A percentile compares a stretch with the other conserved stretches of the same genome.
Evolutionary conservation across 495 filamentous ascomycete genomes (phyloP).

Genomic region (Zalerion maritima): DNA sequence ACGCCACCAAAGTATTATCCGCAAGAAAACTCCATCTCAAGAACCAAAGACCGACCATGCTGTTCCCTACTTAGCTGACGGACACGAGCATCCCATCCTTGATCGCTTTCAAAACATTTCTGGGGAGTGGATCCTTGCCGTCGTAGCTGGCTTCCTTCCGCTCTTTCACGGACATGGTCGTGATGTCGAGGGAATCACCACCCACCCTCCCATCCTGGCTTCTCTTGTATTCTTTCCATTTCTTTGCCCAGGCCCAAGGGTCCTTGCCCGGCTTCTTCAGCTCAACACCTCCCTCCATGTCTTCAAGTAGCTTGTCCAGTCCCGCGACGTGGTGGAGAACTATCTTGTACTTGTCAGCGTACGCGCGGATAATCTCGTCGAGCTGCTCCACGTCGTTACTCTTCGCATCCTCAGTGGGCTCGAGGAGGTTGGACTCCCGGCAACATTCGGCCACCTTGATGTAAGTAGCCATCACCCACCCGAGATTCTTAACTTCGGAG

Average conservation of each 20-base stretch:
- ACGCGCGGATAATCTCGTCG: slow-evolving; percentile 14
- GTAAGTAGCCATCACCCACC: slow-evolving; percentile 21
- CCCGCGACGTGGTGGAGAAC: slow-evolving; percentile 6
- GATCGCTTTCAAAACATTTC: slow-evolving; percentile 14
- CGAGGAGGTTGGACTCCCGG: slow-evolving; percentile 3
- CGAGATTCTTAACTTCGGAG: slow-evolving; percentile 16
- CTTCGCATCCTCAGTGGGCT: background rate
- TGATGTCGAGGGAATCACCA: slow-evolving; percentile 22
- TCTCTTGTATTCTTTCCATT: slow-evolving; percentile 8
- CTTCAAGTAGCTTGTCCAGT: slow-evolving; percentile 8
- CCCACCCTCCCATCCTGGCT: slow-evolving; percentile 11
- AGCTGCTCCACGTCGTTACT: slow-evolving; percentile 5
- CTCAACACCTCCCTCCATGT: slow-evolving; percentile 7
- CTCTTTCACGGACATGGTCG: slow-evolving; percentile 15
- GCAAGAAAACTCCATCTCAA: too few relatives aligned
- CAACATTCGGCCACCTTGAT: slow-evolving; percentile 6
- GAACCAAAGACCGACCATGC: too few relatives aligned
- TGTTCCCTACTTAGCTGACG: slow-evolving; percentile 3
- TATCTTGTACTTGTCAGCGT: slow-evolving; percentile 14
- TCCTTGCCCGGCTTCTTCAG: slow-evolving; percentile 13
- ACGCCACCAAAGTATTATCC: too few relatives aligned
- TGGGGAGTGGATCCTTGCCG: slow-evolving; percentile 16
- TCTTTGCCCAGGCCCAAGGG: slow-evolving; percentile 11
- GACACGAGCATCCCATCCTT: slow-evolving; percentile 17
- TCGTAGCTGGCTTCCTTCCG: slow-evolving; percentile 14